phyloP scores from a whole-genome alignment of 345 rosid species.

The Syzygium jambos region DNA sequence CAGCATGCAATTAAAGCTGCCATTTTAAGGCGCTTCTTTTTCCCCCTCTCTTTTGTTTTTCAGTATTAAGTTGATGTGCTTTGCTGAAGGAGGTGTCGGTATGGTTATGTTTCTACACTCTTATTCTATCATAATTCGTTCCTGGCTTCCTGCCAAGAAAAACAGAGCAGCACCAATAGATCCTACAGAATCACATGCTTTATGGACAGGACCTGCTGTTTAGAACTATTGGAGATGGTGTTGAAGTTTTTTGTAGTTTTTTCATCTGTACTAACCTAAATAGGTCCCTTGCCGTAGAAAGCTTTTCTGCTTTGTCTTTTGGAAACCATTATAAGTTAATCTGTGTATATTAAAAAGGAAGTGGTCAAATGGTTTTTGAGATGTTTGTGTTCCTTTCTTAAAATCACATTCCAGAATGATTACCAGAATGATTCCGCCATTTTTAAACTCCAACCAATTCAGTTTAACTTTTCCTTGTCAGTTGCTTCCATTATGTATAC shows the following conservation, averaged over 20 bases:
- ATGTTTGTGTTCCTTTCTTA: background rate
- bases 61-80: background rate
- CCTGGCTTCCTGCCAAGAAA: background rate
- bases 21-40: background rate
- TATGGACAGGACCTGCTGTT: background rate
- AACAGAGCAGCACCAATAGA: background rate
- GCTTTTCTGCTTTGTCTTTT: background rate
- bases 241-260: background rate
- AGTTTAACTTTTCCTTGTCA: background rate
- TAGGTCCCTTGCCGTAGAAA: background rate
- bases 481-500: background rate
- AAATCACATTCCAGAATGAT: too few relatives aligned
- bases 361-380: accelerated
- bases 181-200: background rate
- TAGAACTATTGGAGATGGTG: background rate
- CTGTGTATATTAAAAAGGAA: background rate
- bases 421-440: background rate
- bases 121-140: accelerated
- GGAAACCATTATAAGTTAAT: background rate
- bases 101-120: background rate
- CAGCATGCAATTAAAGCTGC: background rate
- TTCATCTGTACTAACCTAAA: background rate
- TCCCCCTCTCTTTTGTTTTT: background rate
- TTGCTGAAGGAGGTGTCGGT: background rate
- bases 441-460: background rate